phyloP scores from a whole-genome alignment of 2,329 filamentous ascomycete species.

The Rhynchosporium graminicola region DNA sequence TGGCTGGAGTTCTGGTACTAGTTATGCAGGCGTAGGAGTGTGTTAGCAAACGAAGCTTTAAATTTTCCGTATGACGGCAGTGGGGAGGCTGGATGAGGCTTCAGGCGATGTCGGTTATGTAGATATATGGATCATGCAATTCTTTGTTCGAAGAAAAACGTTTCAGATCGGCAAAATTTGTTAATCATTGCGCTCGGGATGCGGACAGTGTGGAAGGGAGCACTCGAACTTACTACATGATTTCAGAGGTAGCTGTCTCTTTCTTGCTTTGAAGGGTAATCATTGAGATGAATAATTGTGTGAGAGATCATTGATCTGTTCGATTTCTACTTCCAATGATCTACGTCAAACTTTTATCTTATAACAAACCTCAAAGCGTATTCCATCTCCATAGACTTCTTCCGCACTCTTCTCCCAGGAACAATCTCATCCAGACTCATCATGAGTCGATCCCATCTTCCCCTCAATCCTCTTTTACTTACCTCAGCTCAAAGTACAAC shows the following conservation, averaged over 20 bases:
- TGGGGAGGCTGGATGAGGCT: not conserved
- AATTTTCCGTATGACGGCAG: not conserved
- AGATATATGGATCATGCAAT: slow-evolving; percentile 17
- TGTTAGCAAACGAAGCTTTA: slow-evolving; percentile 2
- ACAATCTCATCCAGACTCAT: not conserved
- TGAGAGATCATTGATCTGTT: too few species aligned
- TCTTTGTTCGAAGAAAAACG: not conserved
- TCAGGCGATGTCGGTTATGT: slow-evolving; percentile 33
- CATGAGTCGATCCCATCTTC: not conserved
- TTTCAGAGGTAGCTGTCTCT: not conserved
- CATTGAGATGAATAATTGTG: too few species aligned
- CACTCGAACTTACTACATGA: not conserved
- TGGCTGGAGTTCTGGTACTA: not conserved
- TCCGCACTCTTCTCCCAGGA: not conserved
- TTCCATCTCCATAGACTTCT: not conserved
- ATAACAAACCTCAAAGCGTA: not conserved
- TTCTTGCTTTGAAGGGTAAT: too few species aligned
- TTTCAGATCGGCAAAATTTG: slow-evolving; percentile 35
- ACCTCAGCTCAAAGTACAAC: not conserved
- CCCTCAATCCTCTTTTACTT: not conserved
- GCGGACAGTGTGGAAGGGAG: not conserved
- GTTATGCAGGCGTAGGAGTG: not conserved
- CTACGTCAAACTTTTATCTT: not conserved
- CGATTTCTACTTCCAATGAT: too few species aligned
- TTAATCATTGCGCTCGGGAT: slow-evolving; percentile 19